phyloP scores from a whole-genome alignment of 208 protist genomes.

The Acanthamoeba triangularis region DNA sequence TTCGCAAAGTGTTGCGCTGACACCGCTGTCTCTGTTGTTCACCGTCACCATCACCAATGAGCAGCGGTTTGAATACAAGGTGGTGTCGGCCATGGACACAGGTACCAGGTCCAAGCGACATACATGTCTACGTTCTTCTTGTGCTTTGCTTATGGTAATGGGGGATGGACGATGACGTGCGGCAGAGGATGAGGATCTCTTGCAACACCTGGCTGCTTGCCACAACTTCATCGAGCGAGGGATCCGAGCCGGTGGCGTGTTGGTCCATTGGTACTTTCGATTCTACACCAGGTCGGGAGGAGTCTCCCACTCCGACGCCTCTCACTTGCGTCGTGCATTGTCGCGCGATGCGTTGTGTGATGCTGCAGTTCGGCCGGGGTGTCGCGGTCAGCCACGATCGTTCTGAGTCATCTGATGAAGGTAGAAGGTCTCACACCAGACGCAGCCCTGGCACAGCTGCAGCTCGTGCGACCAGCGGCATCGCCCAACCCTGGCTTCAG shows the following conservation, averaged over 20 bases:
- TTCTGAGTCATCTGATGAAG: conserved; percentile 13
- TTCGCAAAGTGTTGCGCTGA: background rate
- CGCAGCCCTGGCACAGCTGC: background rate
- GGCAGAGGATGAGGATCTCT: conserved; percentile 4
- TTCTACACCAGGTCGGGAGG: background rate
- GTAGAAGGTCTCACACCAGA: background rate
- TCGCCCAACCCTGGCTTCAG: conserved; percentile 18
- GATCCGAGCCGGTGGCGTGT: background rate
- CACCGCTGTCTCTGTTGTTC: background rate
- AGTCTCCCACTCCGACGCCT: background rate
- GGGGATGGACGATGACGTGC: too few relatives aligned
- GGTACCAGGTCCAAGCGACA: too few relatives aligned
- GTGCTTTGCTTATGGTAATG: background rate
- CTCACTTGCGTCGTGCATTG: background rate
- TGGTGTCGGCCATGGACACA: background rate
- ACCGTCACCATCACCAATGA: background rate
- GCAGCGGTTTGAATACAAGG: background rate
- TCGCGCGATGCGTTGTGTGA: background rate
- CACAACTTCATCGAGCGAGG: conserved; percentile 10
- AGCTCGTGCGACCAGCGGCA: background rate
- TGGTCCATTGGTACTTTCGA: background rate
- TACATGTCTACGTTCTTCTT: background rate
- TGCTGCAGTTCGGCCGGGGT: background rate
- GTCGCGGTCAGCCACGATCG: background rate
- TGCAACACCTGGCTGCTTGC: conserved; percentile 4